These are phyloP conservation scores for Agaricus blazei DNA, from an alignment of 768 basidiomycete genomes.

Conservation along the genomic window DNA sequence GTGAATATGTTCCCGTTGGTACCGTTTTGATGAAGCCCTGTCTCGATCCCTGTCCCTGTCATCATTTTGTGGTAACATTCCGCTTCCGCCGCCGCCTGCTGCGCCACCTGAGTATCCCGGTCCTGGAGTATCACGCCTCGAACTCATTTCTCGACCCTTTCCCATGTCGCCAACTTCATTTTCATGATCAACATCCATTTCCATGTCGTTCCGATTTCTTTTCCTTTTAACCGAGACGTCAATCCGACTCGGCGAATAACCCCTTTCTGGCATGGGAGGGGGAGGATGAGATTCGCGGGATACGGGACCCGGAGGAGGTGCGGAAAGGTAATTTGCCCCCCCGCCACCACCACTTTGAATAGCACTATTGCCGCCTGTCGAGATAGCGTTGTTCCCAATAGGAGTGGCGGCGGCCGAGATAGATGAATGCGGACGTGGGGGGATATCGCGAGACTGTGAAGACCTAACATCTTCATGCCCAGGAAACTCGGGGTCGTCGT, in stretches of 20 bases:
- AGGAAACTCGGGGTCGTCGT: slow-evolving; percentile 47
- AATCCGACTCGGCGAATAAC: slow-evolving; percentile 25
- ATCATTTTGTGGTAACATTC: slow-evolving; percentile 24
- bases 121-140: slow-evolving; percentile 1
- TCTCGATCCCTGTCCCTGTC: slow-evolving; percentile 20
- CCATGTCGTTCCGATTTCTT: slow-evolving; percentile 56
- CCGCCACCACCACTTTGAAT: slow-evolving; percentile 19
- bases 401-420: not conserved
- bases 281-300: not conserved
- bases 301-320: slow-evolving; percentile 1
- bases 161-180: slow-evolving; percentile 33
- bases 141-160: not conserved
- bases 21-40: slow-evolving; percentile 50
- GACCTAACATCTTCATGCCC: slow-evolving; percentile 47
- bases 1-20: slow-evolving; percentile 42
- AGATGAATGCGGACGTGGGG: not conserved
- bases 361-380: slow-evolving; percentile 13
- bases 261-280: slow-evolving; percentile 30
- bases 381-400: slow-evolving; percentile 23
- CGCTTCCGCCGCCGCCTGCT: slow-evolving; percentile 21
- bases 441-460: slow-evolving; percentile 19
- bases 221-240: slow-evolving; percentile 39
- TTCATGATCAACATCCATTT: slow-evolving; percentile 46
- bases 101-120: slow-evolving; percentile 16
- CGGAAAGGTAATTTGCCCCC: slow-evolving; percentile 22